Evolutionary conservation across 129 eudicot genomes (phyloP), one percentile per base, ranked within the genome.

Genomic region (Helichrysum umbraculigerum): DNA sequence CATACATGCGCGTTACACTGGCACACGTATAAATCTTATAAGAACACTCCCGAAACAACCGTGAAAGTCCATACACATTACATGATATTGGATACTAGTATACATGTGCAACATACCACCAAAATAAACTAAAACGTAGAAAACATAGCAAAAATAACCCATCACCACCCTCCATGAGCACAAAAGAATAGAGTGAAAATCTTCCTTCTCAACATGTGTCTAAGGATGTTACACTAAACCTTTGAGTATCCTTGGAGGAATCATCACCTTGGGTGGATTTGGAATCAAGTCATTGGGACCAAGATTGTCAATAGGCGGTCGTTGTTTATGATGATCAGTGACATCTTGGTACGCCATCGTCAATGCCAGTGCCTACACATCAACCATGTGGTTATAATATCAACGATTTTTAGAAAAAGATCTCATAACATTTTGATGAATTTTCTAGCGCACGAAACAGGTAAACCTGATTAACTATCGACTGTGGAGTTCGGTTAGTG

Each of bases 271-370:
- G 7, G 96, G 92, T n/a, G 92, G 90, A 76, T 83, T 83, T 5
- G 87, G 90, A 62, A 90, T 92, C 1, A 82, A 7, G 58, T 92
- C 98, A 37, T 80, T 64, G 0, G 88, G 81, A 58, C 92, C 94
- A 9, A 92, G 72, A 78, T 88, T 82, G 51, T 93, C 89, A 6
- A 93, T 90, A 1, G 96, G 92, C 0, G 96, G 98, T 3, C 86
- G 89, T 72, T 85, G 83, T 78, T 93, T 93, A 75, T 93, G 98
- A 85, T 93, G 95, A 72, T 88, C 68, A 0, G 96, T 93, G 19
- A 82, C 85, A 0, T 83, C 80, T 78, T 93, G 98, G 74, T 83
- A 93, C 2, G 89, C 98, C 88, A 93, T 88, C 19, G 91, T 88
- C 87, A 93, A 78, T 72, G 96, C 98, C 51, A 93, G 71, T 64